phyloP scores from a whole-genome alignment of 345 rosid genomes.

The Litchi chinensis region DNA sequence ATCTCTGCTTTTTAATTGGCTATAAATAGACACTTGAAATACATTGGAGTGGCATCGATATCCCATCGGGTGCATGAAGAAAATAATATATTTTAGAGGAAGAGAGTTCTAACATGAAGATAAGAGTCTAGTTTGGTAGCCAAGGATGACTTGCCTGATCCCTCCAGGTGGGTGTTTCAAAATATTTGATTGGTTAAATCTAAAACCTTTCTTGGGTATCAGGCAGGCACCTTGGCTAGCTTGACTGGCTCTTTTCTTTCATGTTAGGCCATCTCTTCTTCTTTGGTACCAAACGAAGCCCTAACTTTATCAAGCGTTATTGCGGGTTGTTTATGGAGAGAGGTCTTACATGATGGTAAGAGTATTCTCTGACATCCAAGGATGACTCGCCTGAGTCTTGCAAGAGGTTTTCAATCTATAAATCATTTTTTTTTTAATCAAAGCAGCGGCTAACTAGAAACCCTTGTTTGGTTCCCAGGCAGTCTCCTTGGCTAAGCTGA shows the following conservation, averaged over 20 bases:
- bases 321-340: constrained; percentile 10
- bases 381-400: constrained; percentile 42
- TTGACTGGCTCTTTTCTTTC: constrained; percentile 36
- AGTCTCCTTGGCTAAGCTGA: constrained; percentile 44
- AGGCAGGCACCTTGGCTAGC: constrained; percentile 50
- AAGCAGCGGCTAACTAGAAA: neutral
- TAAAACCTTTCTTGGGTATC: constrained; percentile 15
- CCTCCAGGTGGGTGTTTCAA: constrained; percentile 12
- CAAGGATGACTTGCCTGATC: constrained; percentile 66
- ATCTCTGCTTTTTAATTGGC: neutral
- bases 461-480: constrained; percentile 27
- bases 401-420: neutral
- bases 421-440: no score
- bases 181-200: no score
- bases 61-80: neutral
- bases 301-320: neutral
- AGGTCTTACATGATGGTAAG: constrained; percentile 42
- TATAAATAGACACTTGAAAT: constrained; percentile 5
- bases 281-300: neutral
- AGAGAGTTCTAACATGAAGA: constrained; percentile 49
- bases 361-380: constrained; percentile 37
- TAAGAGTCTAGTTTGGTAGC: constrained; percentile 41
- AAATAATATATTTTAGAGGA: constrained; percentile 8
- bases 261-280: constrained; percentile 36
- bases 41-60: neutral